Conservation (phyloP, 768 basidiomycete species). For the Pleurotus eryngii region DNA sequence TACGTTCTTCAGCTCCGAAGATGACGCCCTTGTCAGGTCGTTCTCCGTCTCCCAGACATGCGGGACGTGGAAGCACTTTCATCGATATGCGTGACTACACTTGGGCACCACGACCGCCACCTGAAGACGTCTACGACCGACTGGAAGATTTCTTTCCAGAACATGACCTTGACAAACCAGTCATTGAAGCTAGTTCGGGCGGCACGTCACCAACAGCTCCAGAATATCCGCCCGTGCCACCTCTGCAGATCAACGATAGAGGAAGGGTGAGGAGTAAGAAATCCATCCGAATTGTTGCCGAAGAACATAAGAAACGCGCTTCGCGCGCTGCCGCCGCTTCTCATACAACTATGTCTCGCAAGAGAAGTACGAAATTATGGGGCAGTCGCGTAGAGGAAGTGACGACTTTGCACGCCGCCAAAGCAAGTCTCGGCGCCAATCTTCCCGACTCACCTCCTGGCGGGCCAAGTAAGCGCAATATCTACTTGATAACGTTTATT, state of each 20-base stretch:
- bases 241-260: constrained; percentile 31
- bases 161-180: constrained; percentile 93
- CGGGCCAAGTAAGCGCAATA: constrained; percentile 58
- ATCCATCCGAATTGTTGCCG: constrained; percentile 89
- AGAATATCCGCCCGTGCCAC: constrained; percentile 44
- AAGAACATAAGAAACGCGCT: constrained; percentile 75
- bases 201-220: constrained; percentile 72
- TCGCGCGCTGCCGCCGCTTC: constrained; percentile 55
- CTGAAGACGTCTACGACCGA: constrained; percentile 91
- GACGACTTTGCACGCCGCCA: constrained; percentile 61
- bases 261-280: constrained; percentile 68
- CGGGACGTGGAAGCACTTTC: constrained; percentile 52
- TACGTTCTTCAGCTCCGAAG: constrained; percentile 3
- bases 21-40: constrained; percentile 7
- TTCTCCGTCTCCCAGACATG: constrained; percentile 24
- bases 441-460: constrained; percentile 60
- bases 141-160: constrained; percentile 95
- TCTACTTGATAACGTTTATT: neutral
- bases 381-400: constrained; percentile 92
- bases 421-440: constrained; percentile 36
- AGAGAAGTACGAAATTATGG: constrained; percentile 94
- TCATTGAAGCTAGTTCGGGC: constrained; percentile 83
- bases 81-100: constrained; percentile 60
- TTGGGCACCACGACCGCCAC: constrained; percentile 88
- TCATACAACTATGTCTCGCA: constrained; percentile 46